A percentile compares a stretch with the other conserved stretches of the same genome.
These are phyloP conservation scores for Eragrostis tef DNA, from an alignment of 202 grass and related monocot species.

Conservation along the genomic window DNA sequence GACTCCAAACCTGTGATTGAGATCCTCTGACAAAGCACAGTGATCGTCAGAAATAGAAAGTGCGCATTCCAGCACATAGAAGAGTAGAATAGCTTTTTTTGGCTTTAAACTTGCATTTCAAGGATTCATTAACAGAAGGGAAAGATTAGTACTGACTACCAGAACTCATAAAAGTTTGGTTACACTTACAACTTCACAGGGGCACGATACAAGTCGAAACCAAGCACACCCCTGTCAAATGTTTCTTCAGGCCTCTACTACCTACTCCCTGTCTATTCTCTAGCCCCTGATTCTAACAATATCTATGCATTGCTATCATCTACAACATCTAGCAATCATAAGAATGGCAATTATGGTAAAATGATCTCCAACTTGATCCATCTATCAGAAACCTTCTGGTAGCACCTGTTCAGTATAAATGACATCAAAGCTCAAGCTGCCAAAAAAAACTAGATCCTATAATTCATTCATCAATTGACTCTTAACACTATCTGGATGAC, in stretches of 20 bases:
- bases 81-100: neutral
- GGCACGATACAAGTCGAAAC: conserved; percentile 9
- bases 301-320: neutral
- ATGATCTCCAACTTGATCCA: conserved; percentile 21
- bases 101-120: neutral
- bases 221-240: conserved; percentile 14
- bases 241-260: conserved; percentile 21
- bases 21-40: too few relatives aligned
- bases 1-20: too few relatives aligned
- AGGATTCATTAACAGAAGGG: neutral
- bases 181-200: neutral
- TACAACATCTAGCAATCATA: neutral
- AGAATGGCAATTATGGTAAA: neutral
- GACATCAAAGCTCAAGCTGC: conserved; percentile 4
- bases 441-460: neutral
- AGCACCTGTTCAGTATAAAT: neutral
- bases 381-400: neutral
- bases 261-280: conserved; percentile 22
- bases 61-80: neutral
- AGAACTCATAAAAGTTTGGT: neutral
- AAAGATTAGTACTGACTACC: neutral
- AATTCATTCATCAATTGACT: conserved; percentile 53
- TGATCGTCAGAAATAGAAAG: too few relatives aligned
- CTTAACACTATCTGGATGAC: conserved; percentile 57
- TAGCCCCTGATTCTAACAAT: conserved; percentile 24